phyloP scores from a whole-genome alignment of 192 early-diverging fungal genomes.

The Rhizophagus prolifer region DNA sequence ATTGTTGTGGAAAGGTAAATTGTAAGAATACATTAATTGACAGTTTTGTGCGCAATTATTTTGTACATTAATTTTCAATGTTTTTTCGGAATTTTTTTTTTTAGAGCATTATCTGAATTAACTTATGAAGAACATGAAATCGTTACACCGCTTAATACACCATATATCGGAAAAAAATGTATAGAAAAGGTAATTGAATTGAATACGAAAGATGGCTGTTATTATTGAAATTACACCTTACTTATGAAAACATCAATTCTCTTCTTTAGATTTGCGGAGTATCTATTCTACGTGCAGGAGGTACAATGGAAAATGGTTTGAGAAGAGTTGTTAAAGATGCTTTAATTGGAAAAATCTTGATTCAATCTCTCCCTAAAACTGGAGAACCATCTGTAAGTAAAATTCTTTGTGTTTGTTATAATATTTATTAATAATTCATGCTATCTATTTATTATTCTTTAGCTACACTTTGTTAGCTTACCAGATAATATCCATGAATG shows the following conservation, averaged over 20 bases:
- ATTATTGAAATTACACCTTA: neutral
- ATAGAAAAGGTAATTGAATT: constrained; percentile 35
- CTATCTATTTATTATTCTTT: neutral
- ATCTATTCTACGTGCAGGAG: constrained; percentile 83
- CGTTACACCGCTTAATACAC: constrained; percentile 58
- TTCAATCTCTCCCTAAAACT: constrained; percentile 75
- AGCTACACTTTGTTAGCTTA: constrained; percentile 84
- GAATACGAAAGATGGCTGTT: neutral
- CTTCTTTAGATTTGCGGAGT: constrained; percentile 64
- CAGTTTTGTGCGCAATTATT: neutral
- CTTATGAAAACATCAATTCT: neutral
- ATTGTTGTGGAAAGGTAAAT: constrained; percentile 79
- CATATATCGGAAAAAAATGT: constrained; percentile 50
- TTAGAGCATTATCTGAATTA: constrained; percentile 65
- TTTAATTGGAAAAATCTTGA: constrained; percentile 86
- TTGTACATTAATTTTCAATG: neutral
- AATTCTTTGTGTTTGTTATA: neutral
- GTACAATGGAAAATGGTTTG: constrained; percentile 88
- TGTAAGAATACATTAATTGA: neutral
- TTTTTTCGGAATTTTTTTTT: neutral
- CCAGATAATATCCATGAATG: constrained; percentile 61
- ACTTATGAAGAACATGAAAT: constrained; percentile 48
- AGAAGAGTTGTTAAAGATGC: constrained; percentile 79
- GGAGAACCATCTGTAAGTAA: constrained; percentile 69
- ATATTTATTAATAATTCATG: neutral